Base-by-base conservation (phyloP, 139 green algal species). In the Pseudopediastrum boryanum region DNA sequence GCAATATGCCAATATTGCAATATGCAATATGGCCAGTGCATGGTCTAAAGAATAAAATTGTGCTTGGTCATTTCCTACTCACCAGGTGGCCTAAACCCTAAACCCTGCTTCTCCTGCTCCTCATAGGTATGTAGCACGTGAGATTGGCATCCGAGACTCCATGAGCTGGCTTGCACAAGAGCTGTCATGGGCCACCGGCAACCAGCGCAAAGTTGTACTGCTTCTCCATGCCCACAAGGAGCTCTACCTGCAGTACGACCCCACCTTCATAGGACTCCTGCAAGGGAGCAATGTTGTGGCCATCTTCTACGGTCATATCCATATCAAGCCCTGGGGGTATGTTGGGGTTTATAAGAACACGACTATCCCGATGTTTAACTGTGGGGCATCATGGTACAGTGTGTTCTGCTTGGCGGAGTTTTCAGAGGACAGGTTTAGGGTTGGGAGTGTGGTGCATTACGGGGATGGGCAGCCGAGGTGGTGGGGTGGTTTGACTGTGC, bases 301-400 rank as follows among this genome's bases (percentile, higher is more conserved):
- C 25, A 75, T 82, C 50, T 82, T 82, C 41, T 82, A 76, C 51
- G 76, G 76, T 41, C 76, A 82, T 43, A 52, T 82, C 39, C 76
- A 82, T 52, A 69, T 82, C 65, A 75, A 64, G 38, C 76, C 76
- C 8, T 82, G 76, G 76, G 76, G 76, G 36, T 59, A 71, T 38
- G 63, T 51, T 2, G 76, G 76, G 7, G 66, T 56, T 39, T 82
- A 50, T 48, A 64, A 64, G 27, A 56, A 59, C 65, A 82, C 76
- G 2, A 76, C 44, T 33, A 65, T 82, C 7, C 76, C 76, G 12
- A 82, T 82, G 64, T 82, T 76, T 51, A 82, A 82, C 76, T 82
- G 76, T 41, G 76, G 76, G 1, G 76, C 76, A 2, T 58, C 46
- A 27, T 82, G 76, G 76, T 82, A 82, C 51, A 56, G 76, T 35